These are phyloP conservation scores for Trypanosoma congolense DNA, from an alignment of 208 protist genomes.

Conservation along the genomic window DNA sequence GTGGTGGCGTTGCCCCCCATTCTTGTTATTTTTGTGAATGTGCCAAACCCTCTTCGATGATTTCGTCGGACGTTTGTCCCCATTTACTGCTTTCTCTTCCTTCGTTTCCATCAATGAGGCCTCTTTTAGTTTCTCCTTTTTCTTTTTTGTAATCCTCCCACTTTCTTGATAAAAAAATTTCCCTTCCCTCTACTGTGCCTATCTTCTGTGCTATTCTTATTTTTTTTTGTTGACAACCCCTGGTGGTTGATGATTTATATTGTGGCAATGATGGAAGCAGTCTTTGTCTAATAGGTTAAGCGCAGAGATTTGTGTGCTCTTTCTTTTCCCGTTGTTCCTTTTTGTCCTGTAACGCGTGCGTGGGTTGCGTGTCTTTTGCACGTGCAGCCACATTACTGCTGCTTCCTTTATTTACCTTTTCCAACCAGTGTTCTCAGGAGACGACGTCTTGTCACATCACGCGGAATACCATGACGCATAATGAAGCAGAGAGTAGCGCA, in stretches of 20 bases:
- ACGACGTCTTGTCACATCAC: too few relatives aligned
- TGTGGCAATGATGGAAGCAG: too few relatives aligned
- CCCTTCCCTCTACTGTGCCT: constrained; percentile 11
- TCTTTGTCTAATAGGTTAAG: too few relatives aligned
- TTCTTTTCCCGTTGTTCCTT: too few relatives aligned
- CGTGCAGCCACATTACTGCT: too few relatives aligned
- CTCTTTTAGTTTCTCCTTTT: constrained; percentile 1
- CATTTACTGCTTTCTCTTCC: not conserved
- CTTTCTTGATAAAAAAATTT: constrained; percentile 26
- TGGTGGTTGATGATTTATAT: too few relatives aligned
- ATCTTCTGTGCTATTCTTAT: not conserved
- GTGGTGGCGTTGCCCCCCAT: too few relatives aligned
- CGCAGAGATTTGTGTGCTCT: too few relatives aligned
- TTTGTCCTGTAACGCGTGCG: too few relatives aligned
- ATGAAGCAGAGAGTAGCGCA: constrained; percentile 16
- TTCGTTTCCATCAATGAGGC: not conserved
- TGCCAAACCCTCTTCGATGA: not conserved
- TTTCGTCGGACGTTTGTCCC: not conserved
- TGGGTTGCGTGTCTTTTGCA: too few relatives aligned
- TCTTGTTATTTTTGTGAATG: not conserved
- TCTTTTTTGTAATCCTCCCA: constrained; percentile 10
- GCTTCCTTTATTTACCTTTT: too few relatives aligned
- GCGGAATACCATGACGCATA: not conserved
- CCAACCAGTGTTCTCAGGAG: too few relatives aligned
- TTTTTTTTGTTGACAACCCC: not conserved